Percentiles rank a stretch among this genome's conserved stretches.
These are phyloP conservation scores for Backusella sp. DNA, from an alignment of 192 early-diverging fungal genomes.

Conservation along the genomic window DNA sequence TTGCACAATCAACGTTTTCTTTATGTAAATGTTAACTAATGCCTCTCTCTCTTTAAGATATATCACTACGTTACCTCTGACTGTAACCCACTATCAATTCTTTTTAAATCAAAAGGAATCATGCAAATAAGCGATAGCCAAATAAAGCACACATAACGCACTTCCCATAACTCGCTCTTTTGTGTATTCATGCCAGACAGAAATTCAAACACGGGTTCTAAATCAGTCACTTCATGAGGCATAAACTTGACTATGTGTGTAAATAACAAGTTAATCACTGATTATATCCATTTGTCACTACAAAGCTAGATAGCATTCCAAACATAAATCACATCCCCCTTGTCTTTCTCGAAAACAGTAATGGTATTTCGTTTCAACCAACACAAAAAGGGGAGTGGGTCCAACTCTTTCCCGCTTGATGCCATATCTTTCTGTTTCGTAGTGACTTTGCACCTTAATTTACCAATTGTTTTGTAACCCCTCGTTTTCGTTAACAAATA, in stretches of 20 bases:
- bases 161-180: constrained; percentile 60
- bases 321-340: not conserved
- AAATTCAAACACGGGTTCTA: constrained; percentile 86
- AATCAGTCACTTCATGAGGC: constrained; percentile 82
- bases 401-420: too few relatives aligned
- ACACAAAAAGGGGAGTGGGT: too few relatives aligned
- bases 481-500: constrained; percentile 84
- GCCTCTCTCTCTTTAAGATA: not conserved
- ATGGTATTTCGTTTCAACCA: too few relatives aligned
- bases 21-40: not conserved
- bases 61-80: constrained; percentile 9
- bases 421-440: too few relatives aligned
- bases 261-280: not conserved
- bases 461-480: constrained; percentile 87
- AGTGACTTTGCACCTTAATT: not conserved
- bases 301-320: too few relatives aligned
- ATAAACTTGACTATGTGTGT: constrained; percentile 77
- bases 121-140: constrained; percentile 96
- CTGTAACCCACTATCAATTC: constrained; percentile 70
- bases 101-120: constrained; percentile 93
- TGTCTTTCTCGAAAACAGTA: not conserved
- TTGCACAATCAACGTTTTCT: constrained; percentile 62
- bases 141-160: constrained; percentile 78
- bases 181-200: constrained; percentile 37
- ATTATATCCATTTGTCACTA: not conserved